Percentiles rank a stretch among this genome's conserved stretches.
These are phyloP conservation scores for Aspergillus unguis DNA, from an alignment of 2,329 filamentous ascomycete genomes.

Conservation along the genomic window DNA sequence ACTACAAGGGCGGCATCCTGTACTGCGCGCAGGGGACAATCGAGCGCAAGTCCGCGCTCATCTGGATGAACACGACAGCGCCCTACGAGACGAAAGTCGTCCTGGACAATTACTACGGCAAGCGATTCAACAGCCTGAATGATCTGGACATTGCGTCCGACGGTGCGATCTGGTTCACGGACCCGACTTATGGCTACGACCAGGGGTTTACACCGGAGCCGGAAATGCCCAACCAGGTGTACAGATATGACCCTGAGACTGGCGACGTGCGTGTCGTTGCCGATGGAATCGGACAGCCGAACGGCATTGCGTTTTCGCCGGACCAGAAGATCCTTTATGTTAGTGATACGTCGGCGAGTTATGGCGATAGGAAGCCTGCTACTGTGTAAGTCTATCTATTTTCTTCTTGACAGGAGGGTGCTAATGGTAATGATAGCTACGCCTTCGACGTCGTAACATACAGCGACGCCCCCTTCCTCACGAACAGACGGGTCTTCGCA, in stretches of 20 bases:
- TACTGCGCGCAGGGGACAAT: slow-evolving; percentile 43
- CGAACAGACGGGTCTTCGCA: slow-evolving; percentile 53
- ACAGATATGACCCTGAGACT: slow-evolving; percentile 37
- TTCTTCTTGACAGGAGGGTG: too few species aligned
- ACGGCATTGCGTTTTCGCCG: slow-evolving; percentile 44
- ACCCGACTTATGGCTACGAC: slow-evolving; percentile 37
- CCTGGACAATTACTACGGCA: slow-evolving; percentile 34
- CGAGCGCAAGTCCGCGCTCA: slow-evolving; percentile 13
- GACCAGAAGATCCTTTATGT: slow-evolving; percentile 41
- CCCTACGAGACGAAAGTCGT: slow-evolving; percentile 26
- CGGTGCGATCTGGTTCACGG: slow-evolving; percentile 40
- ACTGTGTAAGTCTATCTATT: slow-evolving; percentile 29
- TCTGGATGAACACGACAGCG: slow-evolving; percentile 15
- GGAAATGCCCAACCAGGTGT: slow-evolving; percentile 36
- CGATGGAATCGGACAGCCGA: slow-evolving; percentile 40
- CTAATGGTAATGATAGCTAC: slow-evolving; percentile 30
- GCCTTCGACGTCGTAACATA: slow-evolving; percentile 46
- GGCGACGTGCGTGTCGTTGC: slow-evolving; percentile 37
- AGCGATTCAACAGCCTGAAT: slow-evolving; percentile 38
- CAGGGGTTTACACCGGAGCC: slow-evolving; percentile 33
- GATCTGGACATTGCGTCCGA: slow-evolving; percentile 36
- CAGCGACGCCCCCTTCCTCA: slow-evolving; percentile 41
- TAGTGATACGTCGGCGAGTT: slow-evolving; percentile 34
- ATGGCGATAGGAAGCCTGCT: slow-evolving; percentile 20
- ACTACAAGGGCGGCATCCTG: slow-evolving; percentile 42